Evolutionary conservation across 2,329 filamentous ascomycete genomes (phyloP).

Genomic region (Penicillium crustosum): DNA sequence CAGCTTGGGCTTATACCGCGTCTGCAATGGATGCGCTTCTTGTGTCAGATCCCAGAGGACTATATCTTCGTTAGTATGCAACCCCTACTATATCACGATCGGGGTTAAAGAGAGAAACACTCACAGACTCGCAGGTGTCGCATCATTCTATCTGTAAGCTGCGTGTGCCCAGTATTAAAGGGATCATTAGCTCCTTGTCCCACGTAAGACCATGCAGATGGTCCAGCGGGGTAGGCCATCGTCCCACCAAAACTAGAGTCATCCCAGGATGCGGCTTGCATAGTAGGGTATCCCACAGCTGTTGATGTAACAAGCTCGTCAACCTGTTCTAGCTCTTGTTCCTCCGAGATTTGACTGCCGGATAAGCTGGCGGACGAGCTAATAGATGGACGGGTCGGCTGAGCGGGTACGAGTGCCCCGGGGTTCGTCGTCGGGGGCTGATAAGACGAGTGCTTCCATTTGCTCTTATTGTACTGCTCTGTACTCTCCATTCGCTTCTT

Average conservation of each 20-base stretch:
- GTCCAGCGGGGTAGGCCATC: constrained; percentile 11
- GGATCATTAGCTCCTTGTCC: constrained; percentile 38
- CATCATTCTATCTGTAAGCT: constrained; percentile 39
- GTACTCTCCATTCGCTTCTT: constrained; percentile 43
- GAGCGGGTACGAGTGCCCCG: constrained; percentile 10
- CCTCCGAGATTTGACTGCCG: constrained; percentile 11
- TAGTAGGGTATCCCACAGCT: constrained; percentile 8
- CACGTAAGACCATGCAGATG: constrained; percentile 29
- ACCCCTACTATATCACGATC: not conserved
- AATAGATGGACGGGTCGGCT: constrained; percentile 4
- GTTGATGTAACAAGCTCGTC: constrained; percentile 12
- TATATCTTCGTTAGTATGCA: constrained; percentile 18
- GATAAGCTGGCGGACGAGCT: constrained; percentile 3
- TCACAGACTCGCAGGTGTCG: constrained; percentile 40
- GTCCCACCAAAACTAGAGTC: constrained; percentile 15
- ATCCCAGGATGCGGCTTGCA: constrained; percentile 14
- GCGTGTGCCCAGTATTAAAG: constrained; percentile 38
- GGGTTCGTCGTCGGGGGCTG: constrained; percentile 31
- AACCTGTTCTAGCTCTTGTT: constrained; percentile 13
- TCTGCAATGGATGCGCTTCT: constrained; percentile 38
- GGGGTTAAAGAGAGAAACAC: constrained; percentile 9
- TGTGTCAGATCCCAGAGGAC: constrained; percentile 40
- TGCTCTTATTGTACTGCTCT: constrained; percentile 40
- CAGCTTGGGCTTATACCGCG: constrained; percentile 35
- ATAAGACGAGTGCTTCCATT: constrained; percentile 40